Base-by-base conservation (phyloP, 345 rosid species). In the Bruguiera gymnorhiza region DNA sequence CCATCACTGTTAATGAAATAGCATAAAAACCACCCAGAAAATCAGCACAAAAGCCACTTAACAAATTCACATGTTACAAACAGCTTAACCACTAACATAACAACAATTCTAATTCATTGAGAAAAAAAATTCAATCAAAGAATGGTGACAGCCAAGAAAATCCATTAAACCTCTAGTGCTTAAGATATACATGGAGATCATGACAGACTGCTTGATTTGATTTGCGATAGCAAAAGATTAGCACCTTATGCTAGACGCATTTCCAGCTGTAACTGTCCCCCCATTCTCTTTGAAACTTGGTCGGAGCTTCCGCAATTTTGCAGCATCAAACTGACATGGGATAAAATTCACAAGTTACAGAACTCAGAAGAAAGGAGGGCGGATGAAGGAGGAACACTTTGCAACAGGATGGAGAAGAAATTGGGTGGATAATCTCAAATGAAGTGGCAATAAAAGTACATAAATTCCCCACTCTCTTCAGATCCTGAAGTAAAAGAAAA, bases 171-270 rank as follows among this genome's bases (percentile, higher is more conserved):
- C 36, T 55, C 57, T 9, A 46, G 48, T 1, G 48, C 30, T 60
- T 29, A 46, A 16, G 26, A 30, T 30, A 21, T 29, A 8, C 26
- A 58, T 3, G 48, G 51, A 30, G 57, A 30, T 23, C 8, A 16
- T 39, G 37, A 10, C 4, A 48, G 43, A 48, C 31, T 37, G 8
- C 0, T 27, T 15, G 10, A 50, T 27, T 52, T 4, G 8, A 43
- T 32, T 31, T 34, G 11, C 29, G 2, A 0, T 55, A 57, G 26
- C 6, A 24, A 66, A 18, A 18, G 56, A 67, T 24, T 24, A 54
- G 70, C 24, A 95, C 99, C 97, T 96, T 83, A 92, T 90, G 78
- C 98, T 92, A 72, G 99, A 96, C 51, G 99, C 99, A 76, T 96
- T 96, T 76, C 99, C 96, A 20, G 98, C 96, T 20, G 99, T 96